phyloP scores from a whole-genome alignment of 805 yeast genomes.

The Debaryomyces maramus region DNA sequence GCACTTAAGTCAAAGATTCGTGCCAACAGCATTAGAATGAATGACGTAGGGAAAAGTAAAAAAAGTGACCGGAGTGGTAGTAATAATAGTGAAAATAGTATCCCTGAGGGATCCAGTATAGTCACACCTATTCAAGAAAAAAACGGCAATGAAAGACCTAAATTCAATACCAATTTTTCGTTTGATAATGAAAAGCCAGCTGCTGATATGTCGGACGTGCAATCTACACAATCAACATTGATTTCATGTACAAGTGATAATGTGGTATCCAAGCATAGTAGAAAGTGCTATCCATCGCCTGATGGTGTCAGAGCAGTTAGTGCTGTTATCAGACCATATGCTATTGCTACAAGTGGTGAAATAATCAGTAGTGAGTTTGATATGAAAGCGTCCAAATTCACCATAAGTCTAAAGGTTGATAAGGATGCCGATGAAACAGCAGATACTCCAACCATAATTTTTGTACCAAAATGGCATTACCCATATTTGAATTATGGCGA shows the following conservation, averaged over 20 bases:
- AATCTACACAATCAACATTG: conserved; percentile 21
- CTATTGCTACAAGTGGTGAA: conserved; percentile 62
- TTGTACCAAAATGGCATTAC: conserved; percentile 73
- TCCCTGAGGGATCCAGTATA: background rate
- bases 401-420: conserved; percentile 42
- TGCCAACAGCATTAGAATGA: background rate
- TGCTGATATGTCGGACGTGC: conserved; percentile 11
- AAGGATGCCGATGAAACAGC: conserved; percentile 12
- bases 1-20: background rate
- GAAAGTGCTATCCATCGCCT: conserved; percentile 40
- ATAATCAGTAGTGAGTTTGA: conserved; percentile 60
- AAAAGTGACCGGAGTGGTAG: background rate
- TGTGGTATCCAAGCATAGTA: conserved; percentile 24
- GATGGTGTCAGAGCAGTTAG: conserved; percentile 74
- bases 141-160: background rate
- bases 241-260: conserved; percentile 25
- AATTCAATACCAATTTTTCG: conserved; percentile 1
- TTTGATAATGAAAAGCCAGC: conserved; percentile 2
- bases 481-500: conserved; percentile 47
- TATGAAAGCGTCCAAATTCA: conserved; percentile 46
- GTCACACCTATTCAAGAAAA: background rate
- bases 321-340: conserved; percentile 78
- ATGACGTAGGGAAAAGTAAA: background rate
- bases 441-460: conserved; percentile 55
- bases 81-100: background rate